These are phyloP conservation scores for Cordyceps tenuipes DNA, from an alignment of 2,329 filamentous ascomycete species.

Conservation along the genomic window DNA sequence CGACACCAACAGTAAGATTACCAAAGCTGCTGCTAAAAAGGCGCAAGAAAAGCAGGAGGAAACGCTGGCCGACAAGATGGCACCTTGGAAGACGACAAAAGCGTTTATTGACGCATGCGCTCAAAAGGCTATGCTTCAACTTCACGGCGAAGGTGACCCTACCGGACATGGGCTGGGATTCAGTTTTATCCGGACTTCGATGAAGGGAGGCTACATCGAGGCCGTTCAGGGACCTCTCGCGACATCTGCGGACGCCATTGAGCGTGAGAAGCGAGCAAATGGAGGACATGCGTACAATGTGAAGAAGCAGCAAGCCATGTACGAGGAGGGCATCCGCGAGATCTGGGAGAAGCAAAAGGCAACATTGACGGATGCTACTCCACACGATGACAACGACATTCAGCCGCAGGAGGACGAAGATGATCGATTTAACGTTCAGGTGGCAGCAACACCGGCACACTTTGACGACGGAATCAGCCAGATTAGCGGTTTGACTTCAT, in stretches of 20 bases:
- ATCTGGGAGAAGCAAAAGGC: conserved; percentile 88
- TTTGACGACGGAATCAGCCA: conserved; percentile 75
- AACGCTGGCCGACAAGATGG: conserved; percentile 78
- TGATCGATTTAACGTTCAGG: conserved; percentile 63
- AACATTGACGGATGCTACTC: conserved; percentile 64
- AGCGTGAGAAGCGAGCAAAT: conserved; percentile 78
- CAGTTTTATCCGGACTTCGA: conserved; percentile 94
- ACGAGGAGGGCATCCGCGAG: conserved; percentile 80
- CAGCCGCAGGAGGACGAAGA: conserved; percentile 52
- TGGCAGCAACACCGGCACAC: conserved; percentile 58
- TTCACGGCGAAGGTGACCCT: conserved; percentile 91
- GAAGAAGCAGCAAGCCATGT: conserved; percentile 83
- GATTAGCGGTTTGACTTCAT: conserved; percentile 58
- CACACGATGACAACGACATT: conserved; percentile 56
- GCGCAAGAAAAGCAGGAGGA: conserved; percentile 48
- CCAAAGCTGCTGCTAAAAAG: conserved; percentile 33
- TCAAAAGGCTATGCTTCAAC: conserved; percentile 91
- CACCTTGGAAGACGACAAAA: conserved; percentile 93
- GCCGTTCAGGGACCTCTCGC: conserved; percentile 61
- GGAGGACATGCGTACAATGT: conserved; percentile 97
- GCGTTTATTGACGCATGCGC: conserved; percentile 91
- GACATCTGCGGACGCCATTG: conserved; percentile 73
- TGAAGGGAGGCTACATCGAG: conserved; percentile 94
- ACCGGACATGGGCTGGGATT: conserved; percentile 90
- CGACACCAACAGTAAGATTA: conserved; percentile 31